Evolutionary conservation across 306 rosid species (phyloP), one percentile per base, ranked within the genome.

Genomic region (Fragaria nilgerrensis): DNA sequence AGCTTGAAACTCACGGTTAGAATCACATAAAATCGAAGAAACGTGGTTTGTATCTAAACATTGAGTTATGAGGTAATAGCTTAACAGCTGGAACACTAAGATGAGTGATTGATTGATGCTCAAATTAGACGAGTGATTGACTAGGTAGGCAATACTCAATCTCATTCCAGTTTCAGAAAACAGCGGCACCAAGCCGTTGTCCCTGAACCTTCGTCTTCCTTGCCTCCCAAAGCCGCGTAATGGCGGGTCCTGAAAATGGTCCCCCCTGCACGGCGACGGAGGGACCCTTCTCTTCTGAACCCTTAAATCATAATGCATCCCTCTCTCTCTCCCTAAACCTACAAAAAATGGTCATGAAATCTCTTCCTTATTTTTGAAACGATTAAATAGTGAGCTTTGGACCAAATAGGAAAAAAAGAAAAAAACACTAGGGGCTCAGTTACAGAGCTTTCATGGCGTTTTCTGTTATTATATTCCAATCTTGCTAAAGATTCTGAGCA

Each of bases 211-310:
- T 53, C 22, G 7, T 62, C 32, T 17, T 27, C 43, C 20, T 11
- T 36, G n/a, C 73, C 50, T 69, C 64, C 22, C 77, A 55, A 81
- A 76, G 73, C 88, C 84, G 86, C 84, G 82, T 82, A 37, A 75
- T 36, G 58, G 80, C 62, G 79, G 88, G 88, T 36, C 82, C 88
- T 78, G 22, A 27, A 34, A 23, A 7, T 53, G 59, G 25, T 53
- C 58, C 58, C 59, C 59, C 23, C 59, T 7, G 23, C 22, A 45
- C 3, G 52, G 78, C 84, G 76, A 55, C 74, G 56, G 47, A 70
- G 49, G 80, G 68, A 47, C 36, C 71, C 16, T 59, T 61, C 66
- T 72, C 43, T 63, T 56, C 41, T 53, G 5, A 39, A 34, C 39
- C 69, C 61, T 53, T 1, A 53, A 55, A 37, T 37, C 41, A 37